phyloP scores from a whole-genome alignment of 345 rosid species.

The Balakata baccata region DNA sequence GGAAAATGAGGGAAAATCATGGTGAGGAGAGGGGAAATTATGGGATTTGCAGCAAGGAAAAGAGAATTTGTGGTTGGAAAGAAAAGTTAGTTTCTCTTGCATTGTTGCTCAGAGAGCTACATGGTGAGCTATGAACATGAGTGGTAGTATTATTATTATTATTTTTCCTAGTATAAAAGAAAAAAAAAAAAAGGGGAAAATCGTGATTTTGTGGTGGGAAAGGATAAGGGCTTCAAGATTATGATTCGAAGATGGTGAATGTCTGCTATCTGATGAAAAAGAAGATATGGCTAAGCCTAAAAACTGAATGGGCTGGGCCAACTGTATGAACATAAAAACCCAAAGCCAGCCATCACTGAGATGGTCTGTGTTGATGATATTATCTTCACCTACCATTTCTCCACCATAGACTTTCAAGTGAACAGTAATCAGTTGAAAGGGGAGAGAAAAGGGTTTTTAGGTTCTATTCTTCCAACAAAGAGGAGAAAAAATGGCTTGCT shows the following conservation, averaged over 20 bases:
- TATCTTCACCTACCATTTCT: conserved; percentile 23
- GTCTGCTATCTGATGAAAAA: not conserved
- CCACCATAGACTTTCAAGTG: conserved; percentile 26
- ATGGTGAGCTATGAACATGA: not conserved
- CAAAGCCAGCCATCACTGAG: not conserved
- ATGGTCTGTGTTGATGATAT: not conserved
- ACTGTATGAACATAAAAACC: not conserved
- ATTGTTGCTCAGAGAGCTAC: conserved; percentile 29
- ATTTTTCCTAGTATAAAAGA: not conserved
- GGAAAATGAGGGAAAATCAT: conserved; percentile 40
- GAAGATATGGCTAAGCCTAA: not conserved
- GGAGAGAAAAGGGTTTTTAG: not conserved
- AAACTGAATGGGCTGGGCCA: not conserved
- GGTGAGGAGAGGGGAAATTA: conserved; percentile 23
- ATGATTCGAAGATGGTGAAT: conserved; percentile 6
- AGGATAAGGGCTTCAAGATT: conserved; percentile 21
- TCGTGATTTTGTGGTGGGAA: conserved; percentile 11
- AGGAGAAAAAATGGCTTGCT: conserved; percentile 51
- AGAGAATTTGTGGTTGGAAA: conserved; percentile 31
- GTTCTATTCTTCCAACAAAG: not conserved
- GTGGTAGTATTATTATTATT: not conserved
- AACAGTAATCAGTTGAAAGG: not conserved
- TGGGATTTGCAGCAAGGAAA: conserved; percentile 24
- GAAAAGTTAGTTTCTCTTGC: conserved; percentile 49
- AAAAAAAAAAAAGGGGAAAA: too few relatives aligned